Base-by-base conservation (phyloP, 139 green algal species). In the Tetratostichococcus sp. region DNA sequence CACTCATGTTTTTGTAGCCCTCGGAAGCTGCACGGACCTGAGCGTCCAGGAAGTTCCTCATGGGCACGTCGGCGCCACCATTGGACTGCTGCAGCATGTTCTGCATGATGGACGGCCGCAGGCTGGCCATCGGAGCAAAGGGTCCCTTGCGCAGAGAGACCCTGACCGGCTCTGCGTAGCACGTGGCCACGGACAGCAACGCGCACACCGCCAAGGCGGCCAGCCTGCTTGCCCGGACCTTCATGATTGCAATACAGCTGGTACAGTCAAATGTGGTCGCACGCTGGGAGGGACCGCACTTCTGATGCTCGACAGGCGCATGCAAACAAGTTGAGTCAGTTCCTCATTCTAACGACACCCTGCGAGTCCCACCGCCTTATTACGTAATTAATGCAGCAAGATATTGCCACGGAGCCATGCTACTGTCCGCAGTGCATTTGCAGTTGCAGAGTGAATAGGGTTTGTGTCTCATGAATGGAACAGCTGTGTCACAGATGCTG, bases 41-140 rank as follows among this genome's bases (percentile, higher is more conserved):
- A 1, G 89, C 87, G 71, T 93, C 86, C 69, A 93, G 58, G 43
- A 89, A 93, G 73, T 93, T 90, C 14, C 75, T 65, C 30, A 93
- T 77, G 16, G 79, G 73, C 19, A 93, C 82, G 28, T 81, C 73
- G 35, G 75, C 70, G 1, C 34, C 76, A 26, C 58, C 39, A 34
- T 77, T 43, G 42, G 50, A 21, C 28, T 69, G 69, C 69, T 26
- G 30, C 30, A 31, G 62, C 16, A 72, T 43, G 14, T 28, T 4
- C 30, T 42, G 31, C 31, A 73, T 71, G 42, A 70, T 31, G 8
- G 70, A 58, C 34, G 25, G 23, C 1, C 32, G 34, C 26, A 62
- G 50, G 50, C 50, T 62, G 50, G 35, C 25, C 28, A 73, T 66
- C 31, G 34, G 25, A 5, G 57, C 31, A 28, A 81, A 30, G 28